These are phyloP conservation scores for Vigna radiata DNA, from an alignment of 306 rosid species.

Conservation along the genomic window DNA sequence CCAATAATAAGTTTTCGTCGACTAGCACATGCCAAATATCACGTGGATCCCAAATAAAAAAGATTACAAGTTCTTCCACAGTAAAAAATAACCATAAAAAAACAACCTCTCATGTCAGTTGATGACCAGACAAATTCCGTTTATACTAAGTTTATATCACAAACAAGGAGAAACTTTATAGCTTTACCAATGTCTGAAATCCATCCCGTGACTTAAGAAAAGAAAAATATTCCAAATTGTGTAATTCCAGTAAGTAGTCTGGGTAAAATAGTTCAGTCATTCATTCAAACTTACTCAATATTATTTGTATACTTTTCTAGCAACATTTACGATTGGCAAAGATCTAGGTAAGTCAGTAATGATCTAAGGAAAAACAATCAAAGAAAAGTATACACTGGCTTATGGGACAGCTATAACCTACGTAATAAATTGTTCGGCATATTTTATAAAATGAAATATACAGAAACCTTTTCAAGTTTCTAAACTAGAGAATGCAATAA, in stretches of 20 bases:
- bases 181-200: constrained; percentile 6
- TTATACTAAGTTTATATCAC: not conserved
- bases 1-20: not conserved
- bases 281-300: constrained; percentile 17
- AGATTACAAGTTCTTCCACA: constrained; percentile 1
- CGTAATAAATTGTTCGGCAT: not conserved
- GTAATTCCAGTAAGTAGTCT: constrained; percentile 15
- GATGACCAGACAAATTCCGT: not conserved
- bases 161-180: not conserved
- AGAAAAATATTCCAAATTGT: not conserved
- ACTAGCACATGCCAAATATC: constrained; percentile 28
- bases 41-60: constrained; percentile 1
- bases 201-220: not conserved
- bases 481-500: not conserved
- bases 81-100: not conserved
- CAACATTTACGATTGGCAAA: not conserved
- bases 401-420: not conserved
- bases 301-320: not conserved
- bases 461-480: not conserved
- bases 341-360: not conserved
- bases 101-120: constrained; percentile 5
- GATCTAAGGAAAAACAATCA: not conserved
- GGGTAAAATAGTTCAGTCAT: not conserved
- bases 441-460: not conserved
- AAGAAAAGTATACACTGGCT: not conserved